These are phyloP conservation scores for Gleditsia sinensis DNA, from an alignment of 306 rosid species.

Conservation along the genomic window DNA sequence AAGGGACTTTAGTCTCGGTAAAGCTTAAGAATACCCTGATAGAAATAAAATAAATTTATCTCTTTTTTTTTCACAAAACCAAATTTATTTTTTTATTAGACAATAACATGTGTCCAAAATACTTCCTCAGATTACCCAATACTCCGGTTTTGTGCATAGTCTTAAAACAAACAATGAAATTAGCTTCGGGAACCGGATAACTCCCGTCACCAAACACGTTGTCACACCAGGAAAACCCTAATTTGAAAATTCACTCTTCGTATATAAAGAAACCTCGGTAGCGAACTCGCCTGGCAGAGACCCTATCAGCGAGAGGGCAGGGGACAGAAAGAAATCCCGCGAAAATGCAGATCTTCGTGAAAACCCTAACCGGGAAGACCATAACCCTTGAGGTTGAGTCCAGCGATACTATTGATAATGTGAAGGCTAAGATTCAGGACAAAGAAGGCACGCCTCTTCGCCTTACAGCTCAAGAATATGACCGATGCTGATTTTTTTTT, in stretches of 20 bases:
- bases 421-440: conserved; percentile 93
- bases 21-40: too few relatives aligned
- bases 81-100: too few relatives aligned
- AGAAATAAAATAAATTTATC: too few relatives aligned
- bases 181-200: background rate
- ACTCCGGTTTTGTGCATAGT: too few relatives aligned
- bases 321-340: background rate
- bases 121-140: too few relatives aligned
- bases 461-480: background rate
- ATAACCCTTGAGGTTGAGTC: conserved; percentile 99
- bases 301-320: conserved; percentile 3
- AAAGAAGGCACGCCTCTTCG: conserved; percentile 64
- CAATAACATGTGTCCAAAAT: too few relatives aligned
- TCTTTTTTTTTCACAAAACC: too few relatives aligned
- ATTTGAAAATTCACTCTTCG: background rate
- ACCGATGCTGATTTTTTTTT: background rate
- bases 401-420: conserved; percentile 93
- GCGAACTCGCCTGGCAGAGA: background rate
- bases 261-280: background rate
- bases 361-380: conserved; percentile 97
- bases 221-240: conserved; percentile 38
- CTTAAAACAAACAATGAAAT: background rate
- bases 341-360: conserved; percentile 96
- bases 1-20: too few relatives aligned
- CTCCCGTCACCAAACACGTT: background rate